phyloP scores from a whole-genome alignment of 2,329 filamentous ascomycete species.

The Aureobasidium sp. region DNA sequence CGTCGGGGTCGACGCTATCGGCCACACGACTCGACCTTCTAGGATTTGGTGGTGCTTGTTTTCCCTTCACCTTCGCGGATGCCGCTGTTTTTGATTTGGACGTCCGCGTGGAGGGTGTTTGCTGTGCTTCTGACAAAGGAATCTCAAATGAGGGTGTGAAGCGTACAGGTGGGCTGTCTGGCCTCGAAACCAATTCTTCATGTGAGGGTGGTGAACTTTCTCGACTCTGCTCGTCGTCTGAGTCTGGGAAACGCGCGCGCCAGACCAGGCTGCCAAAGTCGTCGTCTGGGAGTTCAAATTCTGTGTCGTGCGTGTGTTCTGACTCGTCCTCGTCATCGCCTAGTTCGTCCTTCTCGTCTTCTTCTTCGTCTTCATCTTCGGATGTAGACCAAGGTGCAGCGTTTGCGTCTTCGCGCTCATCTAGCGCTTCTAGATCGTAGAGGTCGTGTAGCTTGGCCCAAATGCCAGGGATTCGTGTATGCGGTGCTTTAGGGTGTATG shows the following conservation, averaged over 20 bases:
- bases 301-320: conserved; percentile 15
- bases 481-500: conserved; percentile 33
- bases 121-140: not conserved
- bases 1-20: conserved; percentile 10
- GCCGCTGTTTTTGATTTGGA: not conserved
- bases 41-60: not conserved
- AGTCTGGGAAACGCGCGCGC: conserved; percentile 26
- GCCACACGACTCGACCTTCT: conserved; percentile 11
- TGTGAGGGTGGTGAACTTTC: conserved; percentile 17
- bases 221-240: conserved; percentile 14
- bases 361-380: conserved; percentile 32
- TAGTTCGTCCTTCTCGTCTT: conserved; percentile 30
- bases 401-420: conserved; percentile 66
- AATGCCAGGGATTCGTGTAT: conserved; percentile 84
- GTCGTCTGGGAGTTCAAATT: conserved; percentile 36
- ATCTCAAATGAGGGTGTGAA: conserved; percentile 24
- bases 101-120: not conserved
- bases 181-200: conserved; percentile 23
- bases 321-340: conserved; percentile 31
- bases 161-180: conserved; percentile 22
- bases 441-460: conserved; percentile 78
- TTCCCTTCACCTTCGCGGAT: not conserved
- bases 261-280: conserved; percentile 35
- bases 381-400: conserved; percentile 41
- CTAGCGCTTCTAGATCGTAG: conserved; percentile 78